These are phyloP conservation scores for Cyclotella cryptica DNA, from an alignment of 108 stramenopile genomes.

Conservation along the genomic window DNA sequence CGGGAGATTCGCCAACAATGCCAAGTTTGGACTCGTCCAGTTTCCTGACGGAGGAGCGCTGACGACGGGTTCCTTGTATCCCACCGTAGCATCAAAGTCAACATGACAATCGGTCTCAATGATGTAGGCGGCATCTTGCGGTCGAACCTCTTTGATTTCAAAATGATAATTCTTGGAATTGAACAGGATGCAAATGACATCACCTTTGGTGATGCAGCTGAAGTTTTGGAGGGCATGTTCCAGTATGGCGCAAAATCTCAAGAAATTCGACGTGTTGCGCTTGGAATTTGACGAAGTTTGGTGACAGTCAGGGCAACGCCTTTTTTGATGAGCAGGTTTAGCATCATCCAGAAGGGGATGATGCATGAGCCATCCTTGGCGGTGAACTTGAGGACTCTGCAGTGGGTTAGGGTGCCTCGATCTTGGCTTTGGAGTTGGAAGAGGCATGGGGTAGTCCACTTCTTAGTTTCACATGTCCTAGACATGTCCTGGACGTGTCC, in stretches of 20 bases:
- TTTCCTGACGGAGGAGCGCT: constrained; percentile 31
- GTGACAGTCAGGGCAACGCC: constrained; percentile 92
- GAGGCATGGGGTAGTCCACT: constrained; percentile 95
- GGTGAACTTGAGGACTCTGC: constrained; percentile 98
- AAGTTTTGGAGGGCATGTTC: constrained; percentile 97
- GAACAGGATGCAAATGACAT: constrained; percentile 97
- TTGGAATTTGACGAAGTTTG: constrained; percentile 98
- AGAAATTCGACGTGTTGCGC: constrained; percentile 98
- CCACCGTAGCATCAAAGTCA: constrained; percentile 95
- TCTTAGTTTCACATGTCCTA: too few relatives aligned
- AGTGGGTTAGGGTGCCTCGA: constrained; percentile 88
- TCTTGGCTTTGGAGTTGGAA: constrained; percentile 71
- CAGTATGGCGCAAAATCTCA: constrained; percentile 97
- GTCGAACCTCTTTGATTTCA: constrained; percentile 93
- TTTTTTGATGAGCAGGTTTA: constrained; percentile 91
- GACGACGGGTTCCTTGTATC: constrained; percentile 81
- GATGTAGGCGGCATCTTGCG: constrained; percentile 92
- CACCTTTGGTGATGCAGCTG: constrained; percentile 97
- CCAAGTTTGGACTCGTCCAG: constrained; percentile 3
- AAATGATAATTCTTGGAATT: constrained; percentile 96
- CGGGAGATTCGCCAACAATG: constrained; percentile 46
- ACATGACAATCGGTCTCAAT: constrained; percentile 97
- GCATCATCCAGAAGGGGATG: constrained; percentile 99
- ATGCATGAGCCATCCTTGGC: constrained; percentile 98
- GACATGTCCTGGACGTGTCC: too few relatives aligned